Base-by-base conservation (phyloP, 345 rosid species). In the Citrus cavaleriei region DNA sequence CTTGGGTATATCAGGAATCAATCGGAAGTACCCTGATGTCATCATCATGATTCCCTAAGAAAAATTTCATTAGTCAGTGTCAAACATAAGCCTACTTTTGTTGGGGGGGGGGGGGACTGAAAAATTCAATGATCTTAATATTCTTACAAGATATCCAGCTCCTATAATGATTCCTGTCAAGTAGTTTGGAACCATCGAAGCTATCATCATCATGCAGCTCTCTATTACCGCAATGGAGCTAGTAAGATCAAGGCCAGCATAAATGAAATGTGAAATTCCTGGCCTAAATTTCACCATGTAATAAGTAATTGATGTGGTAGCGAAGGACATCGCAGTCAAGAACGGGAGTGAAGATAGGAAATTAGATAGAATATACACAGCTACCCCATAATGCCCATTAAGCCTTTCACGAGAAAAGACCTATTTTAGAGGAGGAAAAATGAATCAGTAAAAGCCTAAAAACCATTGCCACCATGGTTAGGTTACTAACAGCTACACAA, bases 161-260 rank as follows among this genome's bases (percentile, higher is more conserved):
- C 90, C 90, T 40, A 87, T 40, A 19, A 87, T 78, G 83, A 89
- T 28, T 70, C 92, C 92, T 82, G 77, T 84, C 60, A 89, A 40
- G 86, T 75, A 89, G 85, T 89, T 89, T 77, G 90, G 89, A 76
- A 89, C 92, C 35, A 89, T 34, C 10, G 92, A 81, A 73, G 92
- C 90, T 79, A 89, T 85, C 40, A 84, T 79, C 89, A 89, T 87
- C 90, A 87, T 87, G 84, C 87, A 84, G 83, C 90, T 85, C 81
- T 89, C 90, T 7, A 89, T 81, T 3, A 84, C 73, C 68, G 92
- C 86, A n/a, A 89, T 83, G 83, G 83, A 72, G 84, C 70, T 58
- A 14, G 73, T 2, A 25, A 89, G 90, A 74, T 83, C 89, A 4
- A 89, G 79, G 71, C 73, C 76, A 22, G n/a, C 61, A 38, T 79